phyloP scores from a whole-genome alignment of 2,329 filamentous ascomycete species.

The Claviceps sp. region DNA sequence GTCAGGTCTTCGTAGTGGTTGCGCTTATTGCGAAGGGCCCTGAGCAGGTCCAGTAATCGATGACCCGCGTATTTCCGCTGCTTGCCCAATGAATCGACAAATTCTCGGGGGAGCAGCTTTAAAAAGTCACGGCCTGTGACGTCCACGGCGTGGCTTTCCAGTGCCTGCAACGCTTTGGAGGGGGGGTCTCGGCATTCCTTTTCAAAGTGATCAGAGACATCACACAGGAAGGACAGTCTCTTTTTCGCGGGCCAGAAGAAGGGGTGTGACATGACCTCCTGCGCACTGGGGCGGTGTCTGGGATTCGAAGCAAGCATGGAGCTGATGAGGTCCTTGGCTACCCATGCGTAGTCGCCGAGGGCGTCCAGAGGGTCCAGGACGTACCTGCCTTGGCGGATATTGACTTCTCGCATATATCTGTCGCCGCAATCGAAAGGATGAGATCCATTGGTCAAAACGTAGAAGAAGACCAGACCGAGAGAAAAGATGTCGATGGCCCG shows the following conservation, averaged over 20 bases:
- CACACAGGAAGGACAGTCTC: conserved; percentile 82
- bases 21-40: conserved; percentile 87
- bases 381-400: conserved; percentile 83
- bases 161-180: conserved; percentile 48
- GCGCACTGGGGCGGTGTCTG: conserved; percentile 52
- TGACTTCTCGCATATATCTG: conserved; percentile 89
- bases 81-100: conserved; percentile 81
- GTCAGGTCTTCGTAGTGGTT: conserved; percentile 98
- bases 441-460: conserved; percentile 82
- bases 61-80: conserved; percentile 88
- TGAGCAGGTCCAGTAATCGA: conserved; percentile 70
- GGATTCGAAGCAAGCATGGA: conserved; percentile 56
- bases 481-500: conserved; percentile 97
- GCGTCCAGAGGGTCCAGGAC: conserved; percentile 57
- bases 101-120: conserved; percentile 58
- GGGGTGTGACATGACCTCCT: conserved; percentile 76
- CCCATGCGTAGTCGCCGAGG: conserved; percentile 71
- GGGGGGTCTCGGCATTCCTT: conserved; percentile 78
- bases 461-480: conserved; percentile 94
- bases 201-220: conserved; percentile 93
- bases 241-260: conserved; percentile 95
- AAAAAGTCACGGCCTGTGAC: conserved; percentile 66
- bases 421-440: conserved; percentile 94
- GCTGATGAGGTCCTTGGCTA: conserved; percentile 75
- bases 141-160: conserved; percentile 38